phyloP scores from a whole-genome alignment of 495 filamentous ascomycete species.

The Xylaria nigripes region DNA sequence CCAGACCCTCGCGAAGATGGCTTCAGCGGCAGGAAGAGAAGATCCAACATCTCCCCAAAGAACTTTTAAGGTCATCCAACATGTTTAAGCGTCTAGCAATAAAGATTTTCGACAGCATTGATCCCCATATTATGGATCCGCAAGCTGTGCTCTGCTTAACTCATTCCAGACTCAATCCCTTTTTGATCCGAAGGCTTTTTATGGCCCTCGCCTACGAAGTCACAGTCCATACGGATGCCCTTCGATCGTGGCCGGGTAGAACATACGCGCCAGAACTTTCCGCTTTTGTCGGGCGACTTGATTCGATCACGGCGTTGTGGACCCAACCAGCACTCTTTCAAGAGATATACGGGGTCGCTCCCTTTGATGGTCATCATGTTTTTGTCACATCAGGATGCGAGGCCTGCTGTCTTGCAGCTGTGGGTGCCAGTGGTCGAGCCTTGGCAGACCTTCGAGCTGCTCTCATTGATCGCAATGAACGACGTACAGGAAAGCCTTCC shows the following conservation, averaged over 20 bases:
- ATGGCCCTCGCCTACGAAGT: constrained; percentile 28
- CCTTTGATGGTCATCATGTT: constrained; percentile 18
- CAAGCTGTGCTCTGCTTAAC: constrained; percentile 27
- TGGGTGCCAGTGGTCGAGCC: constrained; percentile 31
- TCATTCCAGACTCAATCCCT: constrained; percentile 28
- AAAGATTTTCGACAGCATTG: constrained; percentile 17
- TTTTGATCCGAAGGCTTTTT: constrained; percentile 30
- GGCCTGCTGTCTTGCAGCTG: constrained; percentile 37
- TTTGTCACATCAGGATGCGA: constrained; percentile 30
- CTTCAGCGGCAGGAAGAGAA: constrained; percentile 18
- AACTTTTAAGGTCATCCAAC: constrained; percentile 14
- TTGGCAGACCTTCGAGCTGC: constrained; percentile 32
- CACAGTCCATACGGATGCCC: constrained; percentile 21
- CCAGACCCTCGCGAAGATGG: constrained; percentile 24
- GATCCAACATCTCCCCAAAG: constrained; percentile 16
- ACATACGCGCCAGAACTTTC: constrained; percentile 12
- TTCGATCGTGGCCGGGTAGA: constrained; percentile 18
- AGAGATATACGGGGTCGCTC: constrained; percentile 17
- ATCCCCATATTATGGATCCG: constrained; percentile 17
- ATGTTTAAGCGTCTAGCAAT: constrained; percentile 19
- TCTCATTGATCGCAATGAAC: constrained; percentile 27
- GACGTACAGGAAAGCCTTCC: background rate
- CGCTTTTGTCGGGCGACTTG: constrained; percentile 25
- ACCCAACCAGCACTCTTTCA: constrained; percentile 24
- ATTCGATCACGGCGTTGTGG: constrained; percentile 30